Evolutionary conservation across 2,329 filamentous ascomycete species (phyloP).

Genomic region (Botrytis tulipae): DNA sequence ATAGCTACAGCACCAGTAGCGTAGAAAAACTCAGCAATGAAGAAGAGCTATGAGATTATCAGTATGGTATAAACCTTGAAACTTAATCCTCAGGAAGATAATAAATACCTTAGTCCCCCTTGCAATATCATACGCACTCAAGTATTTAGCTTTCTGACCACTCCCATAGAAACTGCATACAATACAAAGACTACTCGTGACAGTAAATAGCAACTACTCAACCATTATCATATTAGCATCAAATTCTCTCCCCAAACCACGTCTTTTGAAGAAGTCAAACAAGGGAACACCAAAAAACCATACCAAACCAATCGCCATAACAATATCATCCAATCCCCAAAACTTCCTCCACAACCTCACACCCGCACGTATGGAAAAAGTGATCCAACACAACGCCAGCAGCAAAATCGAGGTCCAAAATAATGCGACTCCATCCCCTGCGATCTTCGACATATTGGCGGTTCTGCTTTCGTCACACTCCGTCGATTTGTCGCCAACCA

Average conservation of each 20-base stretch:
- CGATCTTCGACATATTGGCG: conserved; percentile 31
- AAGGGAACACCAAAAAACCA: conserved; percentile 15
- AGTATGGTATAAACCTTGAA: neutral
- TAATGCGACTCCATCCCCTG: conserved; percentile 33
- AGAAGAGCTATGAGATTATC: conserved; percentile 37
- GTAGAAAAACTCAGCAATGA: conserved; percentile 43
- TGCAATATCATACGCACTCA: conserved; percentile 26
- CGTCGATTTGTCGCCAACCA: neutral
- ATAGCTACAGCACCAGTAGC: conserved; percentile 37
- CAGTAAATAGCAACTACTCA: conserved; percentile 9
- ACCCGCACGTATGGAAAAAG: conserved; percentile 27
- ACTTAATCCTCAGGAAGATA: neutral
- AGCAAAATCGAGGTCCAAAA: conserved; percentile 34
- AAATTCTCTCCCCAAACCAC: neutral
- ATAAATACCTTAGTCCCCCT: conserved; percentile 28
- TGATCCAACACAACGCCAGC: conserved; percentile 32
- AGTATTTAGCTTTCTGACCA: conserved; percentile 30
- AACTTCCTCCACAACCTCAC: conserved; percentile 35
- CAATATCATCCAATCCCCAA: conserved; percentile 34
- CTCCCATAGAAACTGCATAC: conserved; percentile 35
- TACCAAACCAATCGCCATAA: conserved; percentile 36
- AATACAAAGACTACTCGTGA: conserved; percentile 28
- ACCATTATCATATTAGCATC: neutral
- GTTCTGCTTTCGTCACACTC: neutral
- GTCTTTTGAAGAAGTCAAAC: neutral